Base-by-base conservation (phyloP, 768 basidiomycete species). In the Polyporus arcularius region DNA sequence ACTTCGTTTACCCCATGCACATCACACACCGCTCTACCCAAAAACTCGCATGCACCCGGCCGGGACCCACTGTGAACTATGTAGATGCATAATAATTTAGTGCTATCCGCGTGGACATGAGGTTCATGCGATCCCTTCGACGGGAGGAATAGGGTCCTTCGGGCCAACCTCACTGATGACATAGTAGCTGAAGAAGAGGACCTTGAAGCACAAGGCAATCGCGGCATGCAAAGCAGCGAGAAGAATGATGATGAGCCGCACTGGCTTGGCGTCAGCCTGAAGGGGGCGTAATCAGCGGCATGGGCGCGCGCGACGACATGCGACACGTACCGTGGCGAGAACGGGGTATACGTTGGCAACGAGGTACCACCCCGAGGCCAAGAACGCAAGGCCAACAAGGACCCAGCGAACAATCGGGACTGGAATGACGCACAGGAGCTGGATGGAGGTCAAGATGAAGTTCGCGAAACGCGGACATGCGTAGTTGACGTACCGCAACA, bases 371-470 rank as follows among this genome's bases (percentile, higher is more conserved):
- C 94, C 94, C 7, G 96, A 98, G 18, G 94, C 75, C 1, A 77
- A 78, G 65, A 91, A 92, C 0, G 86, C 95, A 47, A 86, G 49
- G 12, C 83, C 83, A 18, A 90, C 87, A 31, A 97, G 80, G 2
- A 80, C 79, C 92, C 94, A 96, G 9, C 96, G 87, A 8, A 96
- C 73, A 30, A 94, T 79, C 2, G 90, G 83, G 4, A 94, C 80
- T 0, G 95, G 94, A 48, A 93, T 89, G 14, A 97, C 88, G 69
- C 92, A 96, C 11, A 97, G 76, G 9, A 96, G 75, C 91, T 93
- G 30, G 2, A 41, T 30, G 15, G 18, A 46, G 50, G 51, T 40
- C 45, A 30, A 30, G 40, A 30, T 10, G 28, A 21, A 15, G 14
- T 32, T 32, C 30, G 28, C 41, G 43, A 26, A 14, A 45, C 32